Conservation (phyloP, 1,139 yeast genomes). For the Hemisphaericaspora subhashii region DNA sequence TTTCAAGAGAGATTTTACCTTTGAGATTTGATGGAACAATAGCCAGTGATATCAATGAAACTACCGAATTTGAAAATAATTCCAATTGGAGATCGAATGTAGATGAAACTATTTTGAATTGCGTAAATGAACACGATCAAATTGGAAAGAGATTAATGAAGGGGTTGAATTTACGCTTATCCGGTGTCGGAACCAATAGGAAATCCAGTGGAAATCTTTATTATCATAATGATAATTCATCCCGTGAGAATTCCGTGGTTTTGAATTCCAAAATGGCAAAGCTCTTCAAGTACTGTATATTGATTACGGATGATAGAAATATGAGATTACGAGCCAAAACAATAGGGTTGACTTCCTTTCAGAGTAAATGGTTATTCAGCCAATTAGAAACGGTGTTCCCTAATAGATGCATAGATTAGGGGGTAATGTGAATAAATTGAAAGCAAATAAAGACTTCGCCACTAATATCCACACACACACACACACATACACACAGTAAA, state of each 20-base stretch:
- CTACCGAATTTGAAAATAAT: slow-evolving; percentile 62
- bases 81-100: slow-evolving; percentile 63
- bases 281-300: slow-evolving; percentile 54
- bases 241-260: slow-evolving; percentile 12
- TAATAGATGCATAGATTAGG: slow-evolving; percentile 42
- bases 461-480: background rate
- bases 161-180: slow-evolving; percentile 32
- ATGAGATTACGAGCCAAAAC: slow-evolving; percentile 68
- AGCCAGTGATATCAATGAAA: slow-evolving; percentile 55
- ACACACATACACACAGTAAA: slow-evolving; percentile 2
- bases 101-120: slow-evolving; percentile 57
- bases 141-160: slow-evolving; percentile 39
- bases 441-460: background rate
- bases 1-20: slow-evolving; percentile 52
- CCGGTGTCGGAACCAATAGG: slow-evolving; percentile 8
- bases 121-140: slow-evolving; percentile 50
- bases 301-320: slow-evolving; percentile 72
- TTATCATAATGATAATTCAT: slow-evolving; percentile 5
- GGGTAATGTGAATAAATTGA: background rate
- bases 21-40: slow-evolving; percentile 57
- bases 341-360: slow-evolving; percentile 56
- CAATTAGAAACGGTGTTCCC: slow-evolving; percentile 47
- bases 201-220: background rate
- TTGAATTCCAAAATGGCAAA: slow-evolving; percentile 39
- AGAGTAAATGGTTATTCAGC: slow-evolving; percentile 61